Conservation (phyloP, 2,329 filamentous ascomycete species). For the Pestalotiopsis sp. region DNA sequence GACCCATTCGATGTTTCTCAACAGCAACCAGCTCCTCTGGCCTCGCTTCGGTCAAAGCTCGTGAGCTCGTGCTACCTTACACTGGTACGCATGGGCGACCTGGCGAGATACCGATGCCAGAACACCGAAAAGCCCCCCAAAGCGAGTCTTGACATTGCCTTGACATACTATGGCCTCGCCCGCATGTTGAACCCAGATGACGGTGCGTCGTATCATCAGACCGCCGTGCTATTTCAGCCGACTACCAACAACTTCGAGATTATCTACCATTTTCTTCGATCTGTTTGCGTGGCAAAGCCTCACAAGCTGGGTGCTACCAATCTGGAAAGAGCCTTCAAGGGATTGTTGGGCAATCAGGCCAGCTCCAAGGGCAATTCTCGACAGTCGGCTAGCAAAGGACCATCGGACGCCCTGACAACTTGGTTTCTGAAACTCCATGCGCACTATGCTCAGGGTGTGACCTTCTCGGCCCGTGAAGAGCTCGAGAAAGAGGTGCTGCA, state of each 20-base stretch:
- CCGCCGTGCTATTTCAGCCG: constrained; percentile 81
- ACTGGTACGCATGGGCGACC: constrained; percentile 84
- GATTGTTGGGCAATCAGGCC: constrained; percentile 47
- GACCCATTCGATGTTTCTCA: constrained; percentile 44
- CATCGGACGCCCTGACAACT: constrained; percentile 66
- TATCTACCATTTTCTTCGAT: constrained; percentile 87
- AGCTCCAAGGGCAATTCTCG: constrained; percentile 33
- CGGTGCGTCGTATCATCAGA: constrained; percentile 85
- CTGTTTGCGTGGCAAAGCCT: constrained; percentile 73
- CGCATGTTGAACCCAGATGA: constrained; percentile 76
- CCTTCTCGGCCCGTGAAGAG: constrained; percentile 76
- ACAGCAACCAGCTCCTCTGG: constrained; percentile 43
- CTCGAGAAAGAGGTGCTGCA: constrained; percentile 84
- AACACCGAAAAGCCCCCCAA: constrained; percentile 65
- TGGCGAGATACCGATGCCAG: constrained; percentile 83
- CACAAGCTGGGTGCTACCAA: constrained; percentile 77
- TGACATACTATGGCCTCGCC: constrained; percentile 84
- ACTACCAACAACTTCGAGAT: constrained; percentile 80
- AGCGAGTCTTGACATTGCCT: constrained; percentile 76
- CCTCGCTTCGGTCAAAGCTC: constrained; percentile 58
- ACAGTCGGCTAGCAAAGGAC: constrained; percentile 46
- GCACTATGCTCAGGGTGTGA: constrained; percentile 76
- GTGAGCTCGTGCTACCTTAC: constrained; percentile 79
- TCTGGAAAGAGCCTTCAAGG: constrained; percentile 75
- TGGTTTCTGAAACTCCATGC: constrained; percentile 90